Conservation (phyloP, 371 early-diverging fungal genomes). For the Rhizopus arrhizus region DNA sequence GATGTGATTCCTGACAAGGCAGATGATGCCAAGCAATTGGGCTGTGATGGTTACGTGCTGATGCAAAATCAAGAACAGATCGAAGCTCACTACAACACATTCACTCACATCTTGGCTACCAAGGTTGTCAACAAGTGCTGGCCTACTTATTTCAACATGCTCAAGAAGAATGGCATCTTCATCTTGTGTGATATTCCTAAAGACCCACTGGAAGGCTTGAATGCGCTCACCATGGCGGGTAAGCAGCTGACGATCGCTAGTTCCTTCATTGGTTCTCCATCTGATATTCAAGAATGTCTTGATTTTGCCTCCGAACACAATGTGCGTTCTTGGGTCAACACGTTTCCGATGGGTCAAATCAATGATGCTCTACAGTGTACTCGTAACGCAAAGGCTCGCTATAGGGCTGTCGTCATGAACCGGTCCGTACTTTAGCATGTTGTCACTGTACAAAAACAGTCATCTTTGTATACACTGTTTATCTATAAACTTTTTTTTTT, state of each 20-base stretch:
- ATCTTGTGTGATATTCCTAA: conserved; percentile 70
- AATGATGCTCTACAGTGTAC: conserved; percentile 38
- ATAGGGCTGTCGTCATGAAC: conserved; percentile 37
- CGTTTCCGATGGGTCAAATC: conserved; percentile 54
- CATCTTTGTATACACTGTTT: too few relatives aligned
- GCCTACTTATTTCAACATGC: conserved; percentile 36
- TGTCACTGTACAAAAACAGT: too few relatives aligned
- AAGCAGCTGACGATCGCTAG: conserved; percentile 60
- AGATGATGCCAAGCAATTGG: conserved; percentile 65
- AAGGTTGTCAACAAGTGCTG: conserved; percentile 41
- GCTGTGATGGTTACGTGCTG: conserved; percentile 58
- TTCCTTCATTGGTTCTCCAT: conserved; percentile 66
- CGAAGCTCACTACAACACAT: conserved; percentile 16
- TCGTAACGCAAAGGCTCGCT: conserved; percentile 34
- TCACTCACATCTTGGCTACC: conserved; percentile 43
- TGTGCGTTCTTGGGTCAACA: conserved; percentile 66
- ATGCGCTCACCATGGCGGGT: conserved; percentile 38
- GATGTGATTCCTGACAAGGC: conserved; percentile 65
- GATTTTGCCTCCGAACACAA: conserved; percentile 66
- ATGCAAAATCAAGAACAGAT: conserved; percentile 17
- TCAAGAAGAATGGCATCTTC: conserved; percentile 42
- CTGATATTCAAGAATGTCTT: conserved; percentile 61
- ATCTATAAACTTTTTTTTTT: too few relatives aligned
- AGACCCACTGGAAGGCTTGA: conserved; percentile 38
- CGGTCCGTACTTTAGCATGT: conserved; percentile 1